phyloP scores from a whole-genome alignment of 2,329 filamentous ascomycete species.

The Tolypocladium nubicola region DNA sequence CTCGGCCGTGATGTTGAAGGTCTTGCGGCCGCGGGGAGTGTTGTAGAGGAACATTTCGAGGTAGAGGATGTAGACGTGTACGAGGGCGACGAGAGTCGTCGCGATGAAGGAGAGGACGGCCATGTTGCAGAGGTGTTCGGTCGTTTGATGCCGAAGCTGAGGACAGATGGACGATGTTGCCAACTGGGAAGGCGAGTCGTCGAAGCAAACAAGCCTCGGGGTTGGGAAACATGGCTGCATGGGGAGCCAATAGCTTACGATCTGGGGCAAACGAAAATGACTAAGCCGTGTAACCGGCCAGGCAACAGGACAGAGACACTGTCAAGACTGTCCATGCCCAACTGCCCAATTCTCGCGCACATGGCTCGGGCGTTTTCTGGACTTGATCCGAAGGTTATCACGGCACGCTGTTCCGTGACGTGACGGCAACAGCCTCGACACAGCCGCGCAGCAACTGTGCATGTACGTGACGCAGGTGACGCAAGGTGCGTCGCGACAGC shows the following conservation, averaged over 20 bases:
- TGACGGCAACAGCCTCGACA: neutral
- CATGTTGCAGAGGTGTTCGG: neutral
- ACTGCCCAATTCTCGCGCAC: neutral
- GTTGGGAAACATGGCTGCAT: neutral
- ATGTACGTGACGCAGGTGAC: neutral
- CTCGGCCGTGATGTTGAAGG: conserved; percentile 32
- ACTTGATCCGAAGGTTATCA: neutral
- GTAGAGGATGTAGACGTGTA: conserved; percentile 37
- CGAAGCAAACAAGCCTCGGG: neutral
- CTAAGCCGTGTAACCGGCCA: neutral
- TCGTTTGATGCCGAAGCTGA: neutral
- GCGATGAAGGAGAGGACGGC: conserved; percentile 17
- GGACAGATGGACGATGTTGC: neutral
- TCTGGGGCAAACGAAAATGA: neutral
- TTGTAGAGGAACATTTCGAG: conserved; percentile 42
- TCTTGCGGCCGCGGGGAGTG: conserved; percentile 29
- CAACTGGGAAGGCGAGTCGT: neutral
- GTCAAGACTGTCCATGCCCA: neutral
- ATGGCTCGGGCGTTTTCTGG: neutral
- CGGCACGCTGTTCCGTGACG: neutral
- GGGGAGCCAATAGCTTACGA: neutral
- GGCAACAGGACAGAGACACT: too few relatives aligned
- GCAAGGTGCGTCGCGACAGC: neutral
- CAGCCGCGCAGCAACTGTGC: neutral
- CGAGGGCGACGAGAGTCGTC: conserved; percentile 25